Evolutionary conservation across 495 filamentous ascomycete genomes (phyloP).

Genomic region (Trichoderma parareesei): DNA sequence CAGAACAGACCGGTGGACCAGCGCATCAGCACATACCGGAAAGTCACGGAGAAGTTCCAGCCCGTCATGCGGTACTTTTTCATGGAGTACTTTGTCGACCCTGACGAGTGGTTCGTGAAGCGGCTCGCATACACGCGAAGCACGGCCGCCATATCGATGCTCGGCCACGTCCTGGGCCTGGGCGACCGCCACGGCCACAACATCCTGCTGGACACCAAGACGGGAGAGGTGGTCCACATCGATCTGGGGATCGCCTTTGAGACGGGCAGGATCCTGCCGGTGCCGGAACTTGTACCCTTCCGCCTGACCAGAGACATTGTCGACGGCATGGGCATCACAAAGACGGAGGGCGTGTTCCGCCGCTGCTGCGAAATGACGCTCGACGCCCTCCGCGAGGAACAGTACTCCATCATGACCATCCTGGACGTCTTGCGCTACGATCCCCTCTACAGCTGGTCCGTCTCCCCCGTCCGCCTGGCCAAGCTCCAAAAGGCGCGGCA

Average conservation of each 20-base stretch:
- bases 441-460: conserved; percentile 89
- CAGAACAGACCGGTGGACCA: conserved; percentile 57
- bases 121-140: conserved; percentile 84
- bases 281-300: conserved; percentile 94
- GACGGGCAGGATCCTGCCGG: conserved; percentile 82
- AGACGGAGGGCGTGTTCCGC: conserved; percentile 91
- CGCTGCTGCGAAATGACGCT: conserved; percentile 96
- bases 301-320: conserved; percentile 91
- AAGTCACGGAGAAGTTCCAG: conserved; percentile 69
- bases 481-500: conserved; percentile 46
- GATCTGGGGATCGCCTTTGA: conserved; percentile 96
- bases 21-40: conserved; percentile 65
- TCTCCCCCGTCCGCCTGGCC: conserved; percentile 77
- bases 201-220: conserved; percentile 83
- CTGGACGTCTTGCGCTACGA: conserved; percentile 93
- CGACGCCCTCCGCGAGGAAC: conserved; percentile 84
- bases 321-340: conserved; percentile 93
- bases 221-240: conserved; percentile 92
- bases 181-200: conserved; percentile 96
- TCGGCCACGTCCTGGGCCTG: conserved; percentile 89
- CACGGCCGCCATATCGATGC: conserved; percentile 89
- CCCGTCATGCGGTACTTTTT: conserved; percentile 98
- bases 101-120: conserved; percentile 88
- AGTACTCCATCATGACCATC: conserved; percentile 93
- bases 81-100: conserved; percentile 87